Conservation (phyloP, 352 stramenopile genomes). For the Phytophthora colocasiae region DNA sequence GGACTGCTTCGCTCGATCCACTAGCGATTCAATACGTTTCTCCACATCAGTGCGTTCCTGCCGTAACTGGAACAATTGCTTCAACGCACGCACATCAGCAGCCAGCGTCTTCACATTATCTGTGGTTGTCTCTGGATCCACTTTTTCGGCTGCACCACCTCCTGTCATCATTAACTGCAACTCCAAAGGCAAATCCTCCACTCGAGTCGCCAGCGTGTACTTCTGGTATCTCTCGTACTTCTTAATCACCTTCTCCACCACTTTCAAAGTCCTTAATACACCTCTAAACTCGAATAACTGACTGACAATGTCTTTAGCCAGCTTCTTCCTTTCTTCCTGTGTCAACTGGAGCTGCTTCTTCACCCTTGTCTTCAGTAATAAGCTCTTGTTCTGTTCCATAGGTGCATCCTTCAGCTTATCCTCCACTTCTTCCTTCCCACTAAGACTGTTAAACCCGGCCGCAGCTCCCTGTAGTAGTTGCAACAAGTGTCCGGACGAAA, state of each 20-base stretch:
- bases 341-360: constrained; percentile 42
- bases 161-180: constrained; percentile 50
- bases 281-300: constrained; percentile 49
- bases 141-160: neutral
- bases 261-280: constrained; percentile 55
- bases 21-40: constrained; percentile 40
- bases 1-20: constrained; percentile 46
- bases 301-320: constrained; percentile 68
- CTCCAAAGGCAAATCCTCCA: constrained; percentile 63
- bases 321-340: constrained; percentile 42
- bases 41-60: constrained; percentile 47
- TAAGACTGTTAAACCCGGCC: constrained; percentile 28
- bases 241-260: constrained; percentile 72
- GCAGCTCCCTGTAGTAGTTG: constrained; percentile 50
- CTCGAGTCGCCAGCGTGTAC: constrained; percentile 52
- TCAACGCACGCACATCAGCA: constrained; percentile 75
- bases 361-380: constrained; percentile 66
- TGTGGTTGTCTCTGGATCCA: constrained; percentile 12
- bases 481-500: constrained; percentile 72
- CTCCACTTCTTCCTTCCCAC: constrained; percentile 20
- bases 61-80: constrained; percentile 76
- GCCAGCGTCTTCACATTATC: constrained; percentile 63
- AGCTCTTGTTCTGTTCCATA: constrained; percentile 39
- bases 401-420: constrained; percentile 15
- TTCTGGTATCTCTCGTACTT: constrained; percentile 76